phyloP scores from a whole-genome alignment of 805 yeast species.

The Danielozyma ontarioensis region DNA sequence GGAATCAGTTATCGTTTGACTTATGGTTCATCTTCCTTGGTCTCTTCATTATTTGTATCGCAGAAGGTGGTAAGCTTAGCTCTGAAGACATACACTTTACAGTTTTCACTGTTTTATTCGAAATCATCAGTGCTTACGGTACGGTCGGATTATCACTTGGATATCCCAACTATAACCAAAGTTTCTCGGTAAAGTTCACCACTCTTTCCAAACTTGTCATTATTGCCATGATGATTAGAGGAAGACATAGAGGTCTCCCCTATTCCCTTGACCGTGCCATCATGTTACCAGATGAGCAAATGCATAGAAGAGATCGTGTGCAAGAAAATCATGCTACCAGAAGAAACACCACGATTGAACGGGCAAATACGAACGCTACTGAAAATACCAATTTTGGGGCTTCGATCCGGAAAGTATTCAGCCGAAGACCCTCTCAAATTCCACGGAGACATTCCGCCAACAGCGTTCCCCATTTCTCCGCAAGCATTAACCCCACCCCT shows the following conservation, averaged over 20 bases:
- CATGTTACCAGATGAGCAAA: slow-evolving; percentile 68
- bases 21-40: slow-evolving; percentile 91
- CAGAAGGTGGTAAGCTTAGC: slow-evolving; percentile 66
- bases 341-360: slow-evolving; percentile 23
- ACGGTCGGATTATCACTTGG: slow-evolving; percentile 93
- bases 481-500: background rate
- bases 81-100: slow-evolving; percentile 44
- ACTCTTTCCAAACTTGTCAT: slow-evolving; percentile 76
- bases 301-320: slow-evolving; percentile 55
- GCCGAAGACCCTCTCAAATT: background rate
- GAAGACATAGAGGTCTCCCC: slow-evolving; percentile 95
- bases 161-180: slow-evolving; percentile 59
- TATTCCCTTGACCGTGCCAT: slow-evolving; percentile 91
- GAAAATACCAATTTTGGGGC: background rate
- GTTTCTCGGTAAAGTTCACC: slow-evolving; percentile 70
- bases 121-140: slow-evolving; percentile 91
- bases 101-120: slow-evolving; percentile 74
- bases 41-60: slow-evolving; percentile 77
- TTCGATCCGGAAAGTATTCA: background rate
- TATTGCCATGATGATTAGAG: slow-evolving; percentile 87
- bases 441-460: background rate
- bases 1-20: slow-evolving; percentile 90
- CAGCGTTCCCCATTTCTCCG: too few relatives aligned
- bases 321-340: slow-evolving; percentile 49
- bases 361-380: slow-evolving; percentile 5